Conservation (phyloP, 345 rosid species). For the Anastatica hierochuntica region DNA sequence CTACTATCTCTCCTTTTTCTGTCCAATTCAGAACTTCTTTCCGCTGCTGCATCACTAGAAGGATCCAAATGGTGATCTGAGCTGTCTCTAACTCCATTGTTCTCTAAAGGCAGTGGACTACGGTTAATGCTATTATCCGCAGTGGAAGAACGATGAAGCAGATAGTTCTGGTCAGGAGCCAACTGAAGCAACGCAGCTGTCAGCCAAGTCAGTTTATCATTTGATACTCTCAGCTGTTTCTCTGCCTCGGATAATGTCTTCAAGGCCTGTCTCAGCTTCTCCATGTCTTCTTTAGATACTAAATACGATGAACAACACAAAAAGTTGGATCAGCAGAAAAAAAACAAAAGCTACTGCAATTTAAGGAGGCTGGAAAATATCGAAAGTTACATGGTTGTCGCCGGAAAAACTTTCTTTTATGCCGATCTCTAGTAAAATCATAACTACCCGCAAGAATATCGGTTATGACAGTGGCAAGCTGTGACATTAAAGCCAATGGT, state of each 20-base stretch:
- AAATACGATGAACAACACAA: slow-evolving; percentile 5
- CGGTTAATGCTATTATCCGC: slow-evolving; percentile 61
- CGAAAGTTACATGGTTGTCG: slow-evolving; percentile 67
- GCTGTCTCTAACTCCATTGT: slow-evolving; percentile 23
- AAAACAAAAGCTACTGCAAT: too few species aligned
- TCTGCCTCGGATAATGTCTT: slow-evolving; percentile 95
- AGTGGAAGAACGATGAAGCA: slow-evolving; percentile 55
- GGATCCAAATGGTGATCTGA: slow-evolving; percentile 27
- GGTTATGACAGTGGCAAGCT: slow-evolving; percentile 94
- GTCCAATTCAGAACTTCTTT: slow-evolving; percentile 37
- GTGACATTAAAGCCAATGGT: slow-evolving; percentile 98
- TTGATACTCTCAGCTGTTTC: slow-evolving; percentile 85
- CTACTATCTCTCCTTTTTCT: slow-evolving; percentile 37
- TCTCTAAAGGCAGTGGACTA: slow-evolving; percentile 16
- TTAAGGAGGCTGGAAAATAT: too few species aligned
- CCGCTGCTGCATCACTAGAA: slow-evolving; percentile 32
- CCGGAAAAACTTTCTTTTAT: slow-evolving; percentile 68
- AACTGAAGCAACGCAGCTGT: slow-evolving; percentile 96
- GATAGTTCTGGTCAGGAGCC: slow-evolving; percentile 95
- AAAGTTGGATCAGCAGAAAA: too few species aligned
- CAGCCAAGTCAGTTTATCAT: slow-evolving; percentile 90
- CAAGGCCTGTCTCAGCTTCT: slow-evolving; percentile 86
- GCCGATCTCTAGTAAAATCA: slow-evolving; percentile 70
- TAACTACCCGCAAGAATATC: slow-evolving; percentile 94
- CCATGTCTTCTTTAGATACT: slow-evolving; percentile 98